phyloP scores from a whole-genome alignment of 768 basidiomycete species.

The Lactarius tabidus region DNA sequence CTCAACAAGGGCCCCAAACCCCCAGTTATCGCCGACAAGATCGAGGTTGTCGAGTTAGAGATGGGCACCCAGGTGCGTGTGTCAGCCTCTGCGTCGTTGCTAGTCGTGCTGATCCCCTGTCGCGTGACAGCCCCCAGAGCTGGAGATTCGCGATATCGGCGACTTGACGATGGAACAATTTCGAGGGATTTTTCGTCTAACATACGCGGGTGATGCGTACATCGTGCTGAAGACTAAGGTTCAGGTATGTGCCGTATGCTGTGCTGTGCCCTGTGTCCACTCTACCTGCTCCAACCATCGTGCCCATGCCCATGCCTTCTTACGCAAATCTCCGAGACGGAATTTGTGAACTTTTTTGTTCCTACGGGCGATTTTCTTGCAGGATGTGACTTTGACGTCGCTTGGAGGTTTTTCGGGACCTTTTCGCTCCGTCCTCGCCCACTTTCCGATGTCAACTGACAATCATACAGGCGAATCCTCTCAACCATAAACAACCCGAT shows the following conservation, averaged over 20 bases:
- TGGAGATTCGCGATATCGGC: conserved; percentile 96
- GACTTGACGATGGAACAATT: conserved; percentile 95
- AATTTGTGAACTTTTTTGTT: neutral
- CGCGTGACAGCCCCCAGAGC: conserved; percentile 76
- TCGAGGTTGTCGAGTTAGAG: conserved; percentile 97
- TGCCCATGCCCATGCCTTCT: neutral
- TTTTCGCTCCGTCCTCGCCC: neutral
- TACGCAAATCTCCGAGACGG: neutral
- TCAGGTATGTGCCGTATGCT: conserved; percentile 55
- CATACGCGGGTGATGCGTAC: conserved; percentile 92
- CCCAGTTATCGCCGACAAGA: conserved; percentile 93
- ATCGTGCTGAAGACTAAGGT: conserved; percentile 85
- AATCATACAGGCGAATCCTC: conserved; percentile 75
- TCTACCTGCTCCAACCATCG: neutral
- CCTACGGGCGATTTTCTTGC: neutral
- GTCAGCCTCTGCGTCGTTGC: neutral
- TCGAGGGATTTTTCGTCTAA: conserved; percentile 92
- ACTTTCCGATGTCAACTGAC: neutral
- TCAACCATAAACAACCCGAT: conserved; percentile 88
- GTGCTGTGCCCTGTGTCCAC: neutral
- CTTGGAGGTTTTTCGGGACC: neutral
- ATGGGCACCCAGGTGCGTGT: conserved; percentile 91
- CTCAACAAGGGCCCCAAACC: conserved; percentile 98
- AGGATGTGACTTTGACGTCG: neutral
- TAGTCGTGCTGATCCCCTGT: conserved; percentile 2